Base-by-base conservation (phyloP, 441 rosid species). In the Monsonia emarginata region DNA sequence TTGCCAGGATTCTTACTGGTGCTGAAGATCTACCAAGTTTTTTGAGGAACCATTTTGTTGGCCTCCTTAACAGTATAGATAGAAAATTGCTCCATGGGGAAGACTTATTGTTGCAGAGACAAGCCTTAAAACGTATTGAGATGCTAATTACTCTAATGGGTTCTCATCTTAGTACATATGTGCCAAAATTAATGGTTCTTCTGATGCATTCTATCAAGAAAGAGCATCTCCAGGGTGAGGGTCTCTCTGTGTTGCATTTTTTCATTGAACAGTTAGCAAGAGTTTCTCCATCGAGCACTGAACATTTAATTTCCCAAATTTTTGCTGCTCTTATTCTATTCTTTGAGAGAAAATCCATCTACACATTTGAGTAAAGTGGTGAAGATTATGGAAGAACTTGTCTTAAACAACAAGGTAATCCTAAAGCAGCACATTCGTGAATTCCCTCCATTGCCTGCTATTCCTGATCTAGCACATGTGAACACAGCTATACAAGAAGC, bases 121-220 rank as follows among this genome's bases (percentile, higher is more conserved):
- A 90, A 84, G 99, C 99, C 67, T 72, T 95, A 83, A 81, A 80
- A 75, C 94, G 98, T 57, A 91, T 95, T 63, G 87, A 90, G 79
- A 84, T 95, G 86, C 82, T 95, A 75, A 92, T 95, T 74, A 83
- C 85, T 74, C 84, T 91, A 95, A 95, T 95, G 96, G 98, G 98
- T 67, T 86, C 85, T 64, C 90, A 87, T 69, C 85, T 91, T 67
- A 86, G 78, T 74, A 91, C 98, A 65, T 88, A 91, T 76, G 91
- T 92, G 74, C 99, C 98, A 38, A 95, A 95, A 80, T 75, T 95
- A 71, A 84, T 92, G 93, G 98, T 95, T 77, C 95, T 95, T 79
- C 96, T 95, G 69, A 88, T 90, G 97, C 96, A 92, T 87, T 93
- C 95, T 46, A 83, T 91, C 74, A 83, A 71, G 62, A 95, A 86